Evolutionary conservation across 1,139 yeast species (phyloP), one percentile per base, ranked within the genome.

Genomic region (Yamadazyma songkhlaensis): DNA sequence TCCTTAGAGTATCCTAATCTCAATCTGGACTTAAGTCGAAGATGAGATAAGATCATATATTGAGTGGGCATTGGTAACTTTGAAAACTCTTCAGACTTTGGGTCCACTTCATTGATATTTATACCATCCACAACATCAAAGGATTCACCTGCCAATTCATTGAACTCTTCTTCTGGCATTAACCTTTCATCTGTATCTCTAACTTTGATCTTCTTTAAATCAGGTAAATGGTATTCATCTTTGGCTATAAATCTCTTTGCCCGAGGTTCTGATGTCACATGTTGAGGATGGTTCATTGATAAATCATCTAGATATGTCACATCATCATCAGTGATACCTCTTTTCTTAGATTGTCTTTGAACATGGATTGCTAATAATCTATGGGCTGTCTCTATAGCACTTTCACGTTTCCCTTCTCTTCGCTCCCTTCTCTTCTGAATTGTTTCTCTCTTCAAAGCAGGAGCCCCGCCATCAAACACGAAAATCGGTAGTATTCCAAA

Each of bases 381-480:
- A 40, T 83, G 86, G 0, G 98, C 98, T 0, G 95, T 84, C 42
- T 76, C 77, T 25, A 74, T 62, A 1, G 90, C 84, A 42, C 76
- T 77, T 40, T 84, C 90, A 40, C 82, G 64, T 39, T 87, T 76
- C 2, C 89, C 95, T 48, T 81, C 83, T 33, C 97, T 66, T 44
- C 85, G 65, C 48, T 84, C 85, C 46, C 80, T 75, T 48, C 97
- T 72, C 43, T 76, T 72, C 24, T 70, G 67, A 14, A 90, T 83
- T 0, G 97, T 90, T 40, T 80, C 78, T 45, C 82, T 68, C 62
- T 94, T 94, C 52, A 92, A 64, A 1, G 74, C 73, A 0, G 98
- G 98, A 0, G 96, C 97, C 1, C 95, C 96, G 14, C 99, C 99
- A 64, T 94, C 99, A 64, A 94, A 94, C 0, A 94, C 96, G 70